phyloP scores from a whole-genome alignment of 2,329 filamentous ascomycete species.

The Penicillium sp. region DNA sequence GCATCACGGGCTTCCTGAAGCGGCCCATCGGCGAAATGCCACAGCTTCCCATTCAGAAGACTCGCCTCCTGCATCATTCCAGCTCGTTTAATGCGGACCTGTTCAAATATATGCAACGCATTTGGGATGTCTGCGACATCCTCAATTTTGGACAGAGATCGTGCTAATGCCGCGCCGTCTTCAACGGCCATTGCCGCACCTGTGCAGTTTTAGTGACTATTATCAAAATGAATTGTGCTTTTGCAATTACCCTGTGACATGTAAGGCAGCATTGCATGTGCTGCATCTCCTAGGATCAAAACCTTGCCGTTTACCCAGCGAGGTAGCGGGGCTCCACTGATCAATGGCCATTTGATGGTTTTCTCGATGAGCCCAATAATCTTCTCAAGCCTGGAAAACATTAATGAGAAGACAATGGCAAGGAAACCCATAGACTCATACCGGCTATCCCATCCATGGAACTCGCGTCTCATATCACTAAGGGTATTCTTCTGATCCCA shows the following conservation, averaged over 20 bases:
- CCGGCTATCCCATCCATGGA: slow-evolving; percentile 20
- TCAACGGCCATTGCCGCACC: slow-evolving; percentile 48
- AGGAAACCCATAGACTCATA: slow-evolving; percentile 1
- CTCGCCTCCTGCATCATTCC: slow-evolving; percentile 46
- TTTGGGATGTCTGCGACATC: slow-evolving; percentile 25
- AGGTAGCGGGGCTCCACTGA: slow-evolving; percentile 21
- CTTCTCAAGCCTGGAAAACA: slow-evolving; percentile 23
- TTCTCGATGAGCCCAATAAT: slow-evolving; percentile 24
- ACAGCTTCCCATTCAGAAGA: slow-evolving; percentile 47
- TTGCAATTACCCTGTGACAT: slow-evolving; percentile 35
- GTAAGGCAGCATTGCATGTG: slow-evolving; percentile 47
- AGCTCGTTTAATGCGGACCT: slow-evolving; percentile 34
- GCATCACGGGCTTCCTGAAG: slow-evolving; percentile 43
- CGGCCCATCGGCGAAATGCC: slow-evolving; percentile 48
- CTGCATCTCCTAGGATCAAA: slow-evolving; percentile 44
- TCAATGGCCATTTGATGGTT: slow-evolving; percentile 23
- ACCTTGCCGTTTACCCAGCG: slow-evolving; percentile 27
- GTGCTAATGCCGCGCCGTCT: slow-evolving; percentile 42
- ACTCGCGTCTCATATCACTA: slow-evolving; percentile 31
- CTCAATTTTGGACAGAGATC: slow-evolving; percentile 28
- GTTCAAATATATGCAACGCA: slow-evolving; percentile 40
- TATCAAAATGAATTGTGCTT: no score
- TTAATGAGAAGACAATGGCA: neutral
- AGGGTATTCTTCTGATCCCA: slow-evolving; percentile 27
- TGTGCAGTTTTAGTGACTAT: neutral